A percentile compares a stretch with the other conserved stretches of the same genome.
Evolutionary conservation across 2,329 filamentous ascomycete genomes (phyloP).

Genomic region (Nothomitra cinnamomea): DNA sequence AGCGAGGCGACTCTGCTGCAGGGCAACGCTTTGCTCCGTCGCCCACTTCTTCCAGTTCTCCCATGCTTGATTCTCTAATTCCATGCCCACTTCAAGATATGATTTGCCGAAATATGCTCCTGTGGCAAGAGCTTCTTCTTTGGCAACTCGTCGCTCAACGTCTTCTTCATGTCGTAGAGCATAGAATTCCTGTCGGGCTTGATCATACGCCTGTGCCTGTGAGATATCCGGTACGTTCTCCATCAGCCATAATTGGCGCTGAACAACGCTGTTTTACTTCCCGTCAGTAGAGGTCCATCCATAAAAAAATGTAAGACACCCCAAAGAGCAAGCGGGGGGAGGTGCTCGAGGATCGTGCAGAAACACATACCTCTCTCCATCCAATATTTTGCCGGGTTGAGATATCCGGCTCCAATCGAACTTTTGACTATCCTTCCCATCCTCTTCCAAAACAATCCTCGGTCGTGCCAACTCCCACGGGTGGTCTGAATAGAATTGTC

Average conservation of each 20-base stretch:
- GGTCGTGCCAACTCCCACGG: slow-evolving; percentile 94
- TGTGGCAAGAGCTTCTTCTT: slow-evolving; percentile 70
- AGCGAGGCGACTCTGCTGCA: slow-evolving; percentile 30
- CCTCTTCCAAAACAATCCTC: slow-evolving; percentile 64
- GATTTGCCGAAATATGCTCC: slow-evolving; percentile 80
- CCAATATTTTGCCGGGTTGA: slow-evolving; percentile 59
- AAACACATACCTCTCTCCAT: slow-evolving; percentile 60
- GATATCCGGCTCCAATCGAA: slow-evolving; percentile 66
- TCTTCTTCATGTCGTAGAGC: slow-evolving; percentile 64
- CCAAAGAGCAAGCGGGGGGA: not conserved
- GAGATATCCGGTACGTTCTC: slow-evolving; percentile 40
- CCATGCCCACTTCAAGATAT: slow-evolving; percentile 58
- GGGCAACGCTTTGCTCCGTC: slow-evolving; percentile 29
- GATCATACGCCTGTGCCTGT: slow-evolving; percentile 62
- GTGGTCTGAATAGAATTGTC: slow-evolving; percentile 78
- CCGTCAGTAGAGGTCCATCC: slow-evolving; percentile 6
- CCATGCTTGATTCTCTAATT: slow-evolving; percentile 62
- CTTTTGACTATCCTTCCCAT: slow-evolving; percentile 61
- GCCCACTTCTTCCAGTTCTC: slow-evolving; percentile 82
- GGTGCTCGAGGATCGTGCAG: not conserved
- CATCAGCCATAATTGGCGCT: slow-evolving; percentile 80
- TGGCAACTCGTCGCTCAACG: slow-evolving; percentile 62
- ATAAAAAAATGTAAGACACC: not conserved
- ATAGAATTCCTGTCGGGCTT: slow-evolving; percentile 82
- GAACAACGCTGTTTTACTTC: slow-evolving; percentile 52